Conservation (phyloP, 495 filamentous ascomycete genomes). For the Talaromyces borbonicus region DNA sequence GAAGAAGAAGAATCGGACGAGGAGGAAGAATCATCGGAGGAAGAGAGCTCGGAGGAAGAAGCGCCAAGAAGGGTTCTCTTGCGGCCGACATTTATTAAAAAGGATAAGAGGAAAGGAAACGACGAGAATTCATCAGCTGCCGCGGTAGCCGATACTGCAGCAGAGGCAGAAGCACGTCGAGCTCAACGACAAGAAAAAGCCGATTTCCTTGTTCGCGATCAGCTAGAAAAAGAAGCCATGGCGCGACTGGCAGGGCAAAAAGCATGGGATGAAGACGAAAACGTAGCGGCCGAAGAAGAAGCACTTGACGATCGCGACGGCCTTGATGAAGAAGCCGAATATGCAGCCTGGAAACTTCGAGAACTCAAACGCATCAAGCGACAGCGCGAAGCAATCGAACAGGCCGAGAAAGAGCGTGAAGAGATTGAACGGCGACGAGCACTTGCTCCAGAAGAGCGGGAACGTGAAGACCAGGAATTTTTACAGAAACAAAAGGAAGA, state of each 20-base stretch:
- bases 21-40: constrained; percentile 42
- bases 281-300: constrained; percentile 49
- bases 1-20: constrained; percentile 43
- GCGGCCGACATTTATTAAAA: constrained; percentile 86
- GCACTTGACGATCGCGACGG: constrained; percentile 78
- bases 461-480: constrained; percentile 74
- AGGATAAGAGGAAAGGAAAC: constrained; percentile 51
- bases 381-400: constrained; percentile 75
- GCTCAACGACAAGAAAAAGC: constrained; percentile 52
- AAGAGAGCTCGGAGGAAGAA: constrained; percentile 62
- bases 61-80: constrained; percentile 64
- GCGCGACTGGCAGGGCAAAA: constrained; percentile 66
- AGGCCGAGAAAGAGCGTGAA: constrained; percentile 71
- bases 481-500: constrained; percentile 76
- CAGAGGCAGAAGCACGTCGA: constrained; percentile 47
- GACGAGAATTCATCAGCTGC: constrained; percentile 13
- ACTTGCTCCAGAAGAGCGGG: constrained; percentile 77
- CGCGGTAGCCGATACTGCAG: constrained; percentile 28
- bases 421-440: constrained; percentile 85
- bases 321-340: constrained; percentile 79
- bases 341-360: constrained; percentile 86
- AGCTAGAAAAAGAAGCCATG: constrained; percentile 69
- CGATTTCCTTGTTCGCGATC: constrained; percentile 75
- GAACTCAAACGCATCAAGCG: constrained; percentile 83
- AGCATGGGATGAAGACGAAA: constrained; percentile 79